A percentile compares a stretch with the other conserved stretches of the same genome.
Conservation (phyloP, 2,329 filamentous ascomycete genomes). For the Dichotomopilus funicola region DNA sequence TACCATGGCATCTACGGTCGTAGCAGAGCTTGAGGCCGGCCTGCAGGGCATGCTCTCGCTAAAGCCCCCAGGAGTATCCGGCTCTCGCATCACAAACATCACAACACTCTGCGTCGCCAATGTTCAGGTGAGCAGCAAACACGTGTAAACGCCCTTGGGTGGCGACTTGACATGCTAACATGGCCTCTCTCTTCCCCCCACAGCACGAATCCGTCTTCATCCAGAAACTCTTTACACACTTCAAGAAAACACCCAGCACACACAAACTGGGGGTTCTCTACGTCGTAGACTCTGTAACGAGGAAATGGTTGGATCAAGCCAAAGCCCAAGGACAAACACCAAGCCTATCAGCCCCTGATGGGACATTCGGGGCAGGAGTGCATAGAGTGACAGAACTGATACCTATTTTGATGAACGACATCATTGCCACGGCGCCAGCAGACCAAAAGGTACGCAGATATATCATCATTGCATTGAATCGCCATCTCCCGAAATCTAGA, state of each 20-base stretch:
- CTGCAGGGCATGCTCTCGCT: constrained; percentile 86
- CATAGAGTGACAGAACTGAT: constrained; percentile 95
- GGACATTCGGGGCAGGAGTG: constrained; percentile 90
- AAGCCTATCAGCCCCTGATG: constrained; percentile 75
- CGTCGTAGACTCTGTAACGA: constrained; percentile 99
- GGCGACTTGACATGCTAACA: constrained; percentile 16
- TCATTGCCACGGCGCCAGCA: constrained; percentile 77
- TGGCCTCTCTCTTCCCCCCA: constrained; percentile 7
- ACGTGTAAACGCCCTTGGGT: constrained; percentile 18
- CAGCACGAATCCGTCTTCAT: constrained; percentile 87
- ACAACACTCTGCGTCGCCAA: constrained; percentile 83
- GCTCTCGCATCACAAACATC: constrained; percentile 81
- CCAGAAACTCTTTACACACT: constrained; percentile 93
- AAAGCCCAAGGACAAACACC: constrained; percentile 71
- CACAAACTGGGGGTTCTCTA: constrained; percentile 99
- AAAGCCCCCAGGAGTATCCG: constrained; percentile 90
- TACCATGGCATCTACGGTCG: constrained; percentile 64
- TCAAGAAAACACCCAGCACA: constrained; percentile 88
- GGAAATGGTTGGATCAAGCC: constrained; percentile 96
- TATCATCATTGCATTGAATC: constrained; percentile 11
- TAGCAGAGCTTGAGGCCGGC: constrained; percentile 84
- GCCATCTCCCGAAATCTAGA: constrained; percentile 7
- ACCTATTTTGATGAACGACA: constrained; percentile 91
- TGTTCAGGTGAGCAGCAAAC: constrained; percentile 64
- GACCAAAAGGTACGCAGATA: constrained; percentile 88